phyloP scores from a whole-genome alignment of 441 rosid genomes.

The Euphorbia schlechtendalii region DNA sequence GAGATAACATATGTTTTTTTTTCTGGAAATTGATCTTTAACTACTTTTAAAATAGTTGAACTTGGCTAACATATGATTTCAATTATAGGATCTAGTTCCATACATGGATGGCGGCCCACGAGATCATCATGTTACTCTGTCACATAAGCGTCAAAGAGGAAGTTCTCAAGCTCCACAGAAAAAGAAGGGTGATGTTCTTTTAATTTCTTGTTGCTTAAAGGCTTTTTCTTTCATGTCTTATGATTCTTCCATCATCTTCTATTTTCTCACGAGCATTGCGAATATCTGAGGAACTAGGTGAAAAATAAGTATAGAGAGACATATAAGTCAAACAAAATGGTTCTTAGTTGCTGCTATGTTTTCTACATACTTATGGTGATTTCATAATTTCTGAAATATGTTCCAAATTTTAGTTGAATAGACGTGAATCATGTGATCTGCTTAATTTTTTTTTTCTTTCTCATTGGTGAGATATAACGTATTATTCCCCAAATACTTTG shows the following conservation, averaged over 20 bases:
- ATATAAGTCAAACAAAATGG: too few species aligned
- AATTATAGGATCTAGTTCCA: slow-evolving; percentile 59
- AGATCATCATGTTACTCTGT: slow-evolving; percentile 56
- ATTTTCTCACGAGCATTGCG: not conserved
- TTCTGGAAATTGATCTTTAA: not conserved
- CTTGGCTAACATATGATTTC: slow-evolving; percentile 11
- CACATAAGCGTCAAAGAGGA: slow-evolving; percentile 87
- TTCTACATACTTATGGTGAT: not conserved
- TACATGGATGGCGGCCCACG: slow-evolving; percentile 94
- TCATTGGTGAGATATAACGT: too few species aligned
- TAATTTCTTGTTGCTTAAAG: not conserved
- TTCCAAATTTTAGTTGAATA: too few species aligned
- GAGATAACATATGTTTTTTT: slow-evolving; percentile 4
- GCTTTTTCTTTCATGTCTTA: too few species aligned
- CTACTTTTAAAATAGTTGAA: slow-evolving; percentile 5
- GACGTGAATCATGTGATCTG: too few species aligned
- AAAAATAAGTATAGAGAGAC: not conserved
- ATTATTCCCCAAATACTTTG: not conserved
- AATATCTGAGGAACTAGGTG: not conserved
- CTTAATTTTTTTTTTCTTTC: too few species aligned
- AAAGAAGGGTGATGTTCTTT: slow-evolving; percentile 40
- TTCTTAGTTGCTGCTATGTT: not conserved
- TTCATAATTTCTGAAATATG: not conserved
- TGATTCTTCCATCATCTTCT: not conserved
- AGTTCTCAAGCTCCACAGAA: slow-evolving; percentile 52